Percentiles rank a stretch among this genome's conserved stretches.
phyloP scores from a whole-genome alignment of 805 yeast genomes.

The Barnettozyma sucrosica region DNA sequence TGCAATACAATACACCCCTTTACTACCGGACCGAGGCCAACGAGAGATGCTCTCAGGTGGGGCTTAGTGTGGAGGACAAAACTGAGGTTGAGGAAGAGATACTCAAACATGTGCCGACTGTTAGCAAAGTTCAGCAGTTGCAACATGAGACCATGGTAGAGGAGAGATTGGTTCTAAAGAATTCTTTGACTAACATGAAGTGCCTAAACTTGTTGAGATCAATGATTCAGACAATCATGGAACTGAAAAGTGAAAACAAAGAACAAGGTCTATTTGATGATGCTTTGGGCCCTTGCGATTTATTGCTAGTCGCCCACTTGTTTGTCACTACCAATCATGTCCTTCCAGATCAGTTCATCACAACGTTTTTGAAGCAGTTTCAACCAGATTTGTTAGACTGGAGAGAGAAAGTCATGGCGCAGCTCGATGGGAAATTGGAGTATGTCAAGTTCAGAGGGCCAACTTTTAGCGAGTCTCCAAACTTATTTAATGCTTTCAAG shows the following conservation, averaged over 20 bases:
- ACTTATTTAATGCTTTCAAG: slow-evolving; percentile 17
- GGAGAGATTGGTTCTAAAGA: slow-evolving; percentile 22
- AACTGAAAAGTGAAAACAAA: slow-evolving; percentile 15
- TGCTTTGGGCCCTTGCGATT: slow-evolving; percentile 28
- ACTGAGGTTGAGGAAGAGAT: slow-evolving; percentile 26
- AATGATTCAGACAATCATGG: slow-evolving; percentile 9
- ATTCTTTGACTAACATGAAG: slow-evolving; percentile 24
- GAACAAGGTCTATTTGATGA: neutral
- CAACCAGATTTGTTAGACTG: slow-evolving; percentile 23
- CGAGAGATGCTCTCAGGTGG: slow-evolving; percentile 27
- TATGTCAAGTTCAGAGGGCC: slow-evolving; percentile 16
- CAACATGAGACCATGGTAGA: slow-evolving; percentile 50
- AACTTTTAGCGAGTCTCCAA: slow-evolving; percentile 21
- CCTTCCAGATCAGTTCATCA: slow-evolving; percentile 37
- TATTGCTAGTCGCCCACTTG: slow-evolving; percentile 34
- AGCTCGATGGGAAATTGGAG: slow-evolving; percentile 9
- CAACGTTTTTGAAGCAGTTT: slow-evolving; percentile 25
- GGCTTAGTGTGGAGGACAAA: slow-evolving; percentile 30
- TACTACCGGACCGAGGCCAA: slow-evolving; percentile 32
- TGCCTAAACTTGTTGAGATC: slow-evolving; percentile 18
- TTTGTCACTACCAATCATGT: slow-evolving; percentile 27
- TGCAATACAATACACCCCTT: slow-evolving; percentile 66
- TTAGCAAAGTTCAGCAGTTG: slow-evolving; percentile 58
- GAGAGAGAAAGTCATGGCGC: slow-evolving; percentile 10
- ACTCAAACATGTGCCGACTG: slow-evolving; percentile 24